Percentiles rank a stretch among this genome's conserved stretches.
Evolutionary conservation across 2,329 filamentous ascomycete species (phyloP).

Genomic region (Apiospora koreana): DNA sequence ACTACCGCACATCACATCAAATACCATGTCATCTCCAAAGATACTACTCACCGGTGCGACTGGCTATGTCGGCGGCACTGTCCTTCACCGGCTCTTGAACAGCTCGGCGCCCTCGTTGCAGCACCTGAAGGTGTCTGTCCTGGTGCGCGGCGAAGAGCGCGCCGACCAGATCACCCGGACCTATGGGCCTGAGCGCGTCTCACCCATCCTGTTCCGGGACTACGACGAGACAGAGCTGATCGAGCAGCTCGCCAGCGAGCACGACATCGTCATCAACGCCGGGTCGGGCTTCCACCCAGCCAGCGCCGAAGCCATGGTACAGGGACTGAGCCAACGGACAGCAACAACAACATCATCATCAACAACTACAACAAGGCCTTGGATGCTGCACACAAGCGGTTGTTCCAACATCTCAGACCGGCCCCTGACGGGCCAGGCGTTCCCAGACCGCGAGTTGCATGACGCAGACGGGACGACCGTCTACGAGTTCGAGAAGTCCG

Average conservation of each 20-base stretch:
- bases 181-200: slow-evolving; percentile 16
- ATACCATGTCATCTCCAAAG: background rate
- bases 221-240: slow-evolving; percentile 18
- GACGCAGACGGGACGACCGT: slow-evolving; percentile 15
- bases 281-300: slow-evolving; percentile 34
- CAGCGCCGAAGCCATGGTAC: slow-evolving; percentile 34
- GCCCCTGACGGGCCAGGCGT: slow-evolving; percentile 16
- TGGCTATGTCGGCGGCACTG: slow-evolving; percentile 23
- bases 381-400: slow-evolving; percentile 23
- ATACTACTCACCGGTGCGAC: slow-evolving; percentile 21
- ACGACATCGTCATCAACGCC: slow-evolving; percentile 38
- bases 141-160: slow-evolving; percentile 16
- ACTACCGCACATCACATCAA: background rate
- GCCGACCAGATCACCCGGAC: slow-evolving; percentile 9
- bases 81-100: slow-evolving; percentile 19
- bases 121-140: slow-evolving; percentile 4
- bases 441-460: slow-evolving; percentile 17
- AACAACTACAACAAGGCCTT: background rate
- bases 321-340: slow-evolving; percentile 32
- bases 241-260: slow-evolving; percentile 14
- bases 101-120: background rate
- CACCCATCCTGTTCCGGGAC: slow-evolving; percentile 11
- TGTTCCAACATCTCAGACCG: slow-evolving; percentile 22
- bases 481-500: slow-evolving; percentile 19
- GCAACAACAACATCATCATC: slow-evolving; percentile 12